A percentile compares a stretch with the other conserved stretches of the same genome.
These are phyloP conservation scores for Monascus ruber DNA, from an alignment of 2,329 filamentous ascomycete genomes.

Conservation along the genomic window DNA sequence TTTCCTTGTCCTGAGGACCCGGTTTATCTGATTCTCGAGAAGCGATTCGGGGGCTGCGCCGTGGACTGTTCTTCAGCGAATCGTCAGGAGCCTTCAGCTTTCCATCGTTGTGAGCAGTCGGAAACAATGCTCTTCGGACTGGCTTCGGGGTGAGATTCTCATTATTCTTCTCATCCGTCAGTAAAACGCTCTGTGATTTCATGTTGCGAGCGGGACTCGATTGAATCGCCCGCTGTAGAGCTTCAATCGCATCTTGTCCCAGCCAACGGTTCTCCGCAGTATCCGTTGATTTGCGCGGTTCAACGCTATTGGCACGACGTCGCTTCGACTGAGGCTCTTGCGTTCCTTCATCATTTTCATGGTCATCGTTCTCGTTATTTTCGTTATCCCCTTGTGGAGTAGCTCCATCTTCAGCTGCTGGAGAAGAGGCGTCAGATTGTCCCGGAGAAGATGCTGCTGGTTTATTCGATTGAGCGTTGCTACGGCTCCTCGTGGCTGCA, in stretches of 20 bases:
- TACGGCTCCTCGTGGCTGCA: constrained; percentile 21
- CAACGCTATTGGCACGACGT: constrained; percentile 38
- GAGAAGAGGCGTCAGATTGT: constrained; percentile 26
- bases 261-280: constrained; percentile 23
- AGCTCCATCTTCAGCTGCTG: constrained; percentile 22
- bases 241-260: constrained; percentile 31
- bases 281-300: constrained; percentile 28
- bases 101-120: constrained; percentile 24
- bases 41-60: constrained; percentile 27
- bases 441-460: constrained; percentile 29
- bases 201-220: constrained; percentile 48
- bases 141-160: constrained; percentile 46
- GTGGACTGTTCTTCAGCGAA: constrained; percentile 38
- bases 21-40: constrained; percentile 27
- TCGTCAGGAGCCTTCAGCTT: constrained; percentile 26
- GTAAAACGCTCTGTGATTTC: constrained; percentile 28
- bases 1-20: constrained; percentile 45
- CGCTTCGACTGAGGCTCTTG: constrained; percentile 27
- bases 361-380: constrained; percentile 16
- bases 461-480: constrained; percentile 16
- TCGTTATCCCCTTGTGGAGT: constrained; percentile 24
- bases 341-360: constrained; percentile 18
- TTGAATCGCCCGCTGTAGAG: constrained; percentile 45
- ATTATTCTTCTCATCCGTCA: constrained; percentile 38
- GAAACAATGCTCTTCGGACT: constrained; percentile 34